A percentile compares a stretch with the other conserved stretches of the same genome.
phyloP scores from a whole-genome alignment of 805 yeast genomes.

The Candida multigemmis region DNA sequence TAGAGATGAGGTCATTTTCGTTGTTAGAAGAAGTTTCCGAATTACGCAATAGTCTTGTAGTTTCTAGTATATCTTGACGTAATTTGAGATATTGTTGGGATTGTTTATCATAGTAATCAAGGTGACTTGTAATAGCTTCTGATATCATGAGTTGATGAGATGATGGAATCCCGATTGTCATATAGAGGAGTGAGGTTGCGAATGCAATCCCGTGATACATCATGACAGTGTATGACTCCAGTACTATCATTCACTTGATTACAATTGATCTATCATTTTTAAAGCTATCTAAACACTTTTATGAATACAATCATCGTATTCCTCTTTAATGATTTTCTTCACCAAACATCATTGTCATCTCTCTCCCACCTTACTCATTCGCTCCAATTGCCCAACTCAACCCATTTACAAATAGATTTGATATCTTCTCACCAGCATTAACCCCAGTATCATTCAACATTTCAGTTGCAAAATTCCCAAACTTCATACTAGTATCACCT shows the following conservation, averaged over 20 bases:
- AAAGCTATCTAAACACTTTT: too few relatives aligned
- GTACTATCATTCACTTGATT: too few relatives aligned
- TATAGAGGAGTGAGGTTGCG: too few relatives aligned
- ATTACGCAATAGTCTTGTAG: constrained; percentile 3
- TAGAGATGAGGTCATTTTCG: constrained; percentile 3
- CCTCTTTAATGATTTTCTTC: too few relatives aligned
- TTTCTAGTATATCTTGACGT: constrained; percentile 20
- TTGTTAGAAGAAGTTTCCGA: neutral
- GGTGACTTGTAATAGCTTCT: constrained; percentile 17
- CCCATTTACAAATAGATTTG: constrained; percentile 44
- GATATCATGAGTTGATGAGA: too few relatives aligned
- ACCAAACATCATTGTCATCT: too few relatives aligned
- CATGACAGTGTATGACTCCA: too few relatives aligned
- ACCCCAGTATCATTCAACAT: constrained; percentile 20
- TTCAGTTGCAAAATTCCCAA: constrained; percentile 16
- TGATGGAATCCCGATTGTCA: too few relatives aligned
- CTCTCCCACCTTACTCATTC: too few relatives aligned
- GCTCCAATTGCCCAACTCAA: constrained; percentile 63
- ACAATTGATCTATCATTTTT: too few relatives aligned
- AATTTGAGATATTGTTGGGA: constrained; percentile 21
- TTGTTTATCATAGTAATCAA: constrained; percentile 22
- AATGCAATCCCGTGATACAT: too few relatives aligned
- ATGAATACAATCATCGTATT: too few relatives aligned
- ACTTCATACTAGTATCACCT: constrained; percentile 1
- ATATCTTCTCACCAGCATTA: constrained; percentile 37